Percentiles rank a stretch among this genome's conserved stretches.
These are phyloP conservation scores for Syzygium grande DNA, from an alignment of 345 rosid genomes.

Conservation along the genomic window DNA sequence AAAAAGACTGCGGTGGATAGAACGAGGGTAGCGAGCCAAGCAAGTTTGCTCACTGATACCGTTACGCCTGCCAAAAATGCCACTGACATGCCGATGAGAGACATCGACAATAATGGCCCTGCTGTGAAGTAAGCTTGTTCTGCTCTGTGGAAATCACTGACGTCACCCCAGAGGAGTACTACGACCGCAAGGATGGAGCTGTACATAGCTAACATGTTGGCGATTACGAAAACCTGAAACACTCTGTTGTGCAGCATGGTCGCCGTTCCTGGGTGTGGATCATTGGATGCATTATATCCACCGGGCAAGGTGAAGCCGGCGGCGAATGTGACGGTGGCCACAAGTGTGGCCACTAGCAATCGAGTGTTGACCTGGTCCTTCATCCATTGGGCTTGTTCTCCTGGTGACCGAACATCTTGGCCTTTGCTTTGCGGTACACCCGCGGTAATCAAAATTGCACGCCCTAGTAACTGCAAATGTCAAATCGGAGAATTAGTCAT, in stretches of 20 bases:
- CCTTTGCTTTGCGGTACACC: background rate
- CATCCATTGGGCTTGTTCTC: background rate
- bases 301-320: background rate
- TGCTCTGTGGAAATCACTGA: fast-evolving
- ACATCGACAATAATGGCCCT: background rate
- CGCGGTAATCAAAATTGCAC: background rate
- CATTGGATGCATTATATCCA: fast-evolving
- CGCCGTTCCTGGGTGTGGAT: fast-evolving
- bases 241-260: fast-evolving
- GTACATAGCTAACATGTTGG: fast-evolving
- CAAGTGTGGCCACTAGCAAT: background rate
- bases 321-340: background rate
- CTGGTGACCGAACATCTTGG: fast-evolving
- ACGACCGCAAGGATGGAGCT: background rate
- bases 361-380: background rate
- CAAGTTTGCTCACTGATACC: background rate
- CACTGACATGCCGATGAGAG: background rate
- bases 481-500: no score
- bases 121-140: background rate
- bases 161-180: background rate
- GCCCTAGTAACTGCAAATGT: no score
- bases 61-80: background rate
- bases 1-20: fast-evolving
- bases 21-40: fast-evolving
- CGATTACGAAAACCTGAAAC: background rate